These are phyloP conservation scores for Nothophoma quercina DNA, from an alignment of 2,329 filamentous ascomycete genomes.

Conservation along the genomic window DNA sequence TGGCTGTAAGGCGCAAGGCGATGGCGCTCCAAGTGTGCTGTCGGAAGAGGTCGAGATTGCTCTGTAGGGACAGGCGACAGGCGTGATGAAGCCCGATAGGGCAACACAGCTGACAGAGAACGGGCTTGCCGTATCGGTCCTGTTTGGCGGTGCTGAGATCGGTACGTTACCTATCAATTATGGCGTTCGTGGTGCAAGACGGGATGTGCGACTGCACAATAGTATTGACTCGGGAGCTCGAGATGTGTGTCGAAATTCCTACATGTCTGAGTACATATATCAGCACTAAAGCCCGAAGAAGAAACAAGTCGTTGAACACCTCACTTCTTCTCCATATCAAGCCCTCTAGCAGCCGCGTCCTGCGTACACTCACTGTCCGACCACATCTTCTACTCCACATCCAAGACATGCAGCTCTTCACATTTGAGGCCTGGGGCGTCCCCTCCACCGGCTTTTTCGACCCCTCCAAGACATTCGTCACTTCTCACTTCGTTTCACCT, in stretches of 20 bases:
- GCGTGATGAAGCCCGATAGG: background rate
- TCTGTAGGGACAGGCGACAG: background rate
- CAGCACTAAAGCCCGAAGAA: background rate
- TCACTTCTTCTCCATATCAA: background rate
- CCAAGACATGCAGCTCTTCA: constrained; percentile 23
- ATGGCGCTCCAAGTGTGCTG: constrained; percentile 1
- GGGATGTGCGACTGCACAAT: background rate
- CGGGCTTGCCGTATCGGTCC: background rate
- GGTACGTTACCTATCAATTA: background rate
- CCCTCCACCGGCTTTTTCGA: constrained; percentile 48
- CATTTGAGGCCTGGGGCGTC: constrained; percentile 31
- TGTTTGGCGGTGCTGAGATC: constrained; percentile 6
- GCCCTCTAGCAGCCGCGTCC: background rate
- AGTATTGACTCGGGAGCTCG: background rate
- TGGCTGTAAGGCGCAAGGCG: constrained; percentile 8
- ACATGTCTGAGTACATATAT: constrained; percentile 11
- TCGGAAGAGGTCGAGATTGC: constrained; percentile 2
- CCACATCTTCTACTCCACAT: background rate
- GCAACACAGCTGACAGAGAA: background rate
- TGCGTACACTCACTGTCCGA: background rate
- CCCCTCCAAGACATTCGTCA: constrained; percentile 70
- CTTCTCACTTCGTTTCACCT: constrained; percentile 78
- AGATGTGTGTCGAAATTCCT: background rate
- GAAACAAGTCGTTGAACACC: background rate
- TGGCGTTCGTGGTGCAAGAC: background rate